Percentiles rank a stretch among this genome's conserved stretches.
Evolutionary conservation across 23 red algal genomes (phyloP).

Genomic region (Gracilaria gracilis): DNA sequence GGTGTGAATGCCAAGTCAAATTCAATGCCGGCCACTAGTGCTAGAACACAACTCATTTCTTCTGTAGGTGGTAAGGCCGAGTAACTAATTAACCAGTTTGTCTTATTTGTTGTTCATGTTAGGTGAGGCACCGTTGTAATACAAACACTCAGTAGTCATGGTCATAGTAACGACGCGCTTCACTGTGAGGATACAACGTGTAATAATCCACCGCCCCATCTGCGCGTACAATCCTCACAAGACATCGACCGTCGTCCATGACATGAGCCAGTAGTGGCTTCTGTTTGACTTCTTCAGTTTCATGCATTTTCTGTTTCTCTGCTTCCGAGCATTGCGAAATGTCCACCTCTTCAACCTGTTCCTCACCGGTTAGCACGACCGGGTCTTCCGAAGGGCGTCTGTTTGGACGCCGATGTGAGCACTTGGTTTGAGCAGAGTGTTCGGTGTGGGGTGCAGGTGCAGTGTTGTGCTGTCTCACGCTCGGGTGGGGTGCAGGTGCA

Average conservation of each 20-base stretch:
- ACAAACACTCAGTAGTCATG: too few relatives aligned
- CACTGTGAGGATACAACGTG: slow-evolving; percentile 6
- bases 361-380: slow-evolving; percentile 4
- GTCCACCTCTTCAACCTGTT: slow-evolving; percentile 15
- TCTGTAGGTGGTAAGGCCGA: not conserved
- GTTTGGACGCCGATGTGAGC: not conserved
- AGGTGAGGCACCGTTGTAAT: too few relatives aligned
- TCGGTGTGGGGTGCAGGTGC: not conserved
- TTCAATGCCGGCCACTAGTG: slow-evolving; percentile 1
- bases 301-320: not conserved
- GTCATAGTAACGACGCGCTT: not conserved
- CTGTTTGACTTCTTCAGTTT: not conserved
- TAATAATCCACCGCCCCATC: slow-evolving; percentile 33
- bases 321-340: slow-evolving; percentile 23
- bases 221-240: slow-evolving; percentile 37
- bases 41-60: not conserved
- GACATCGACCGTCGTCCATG: slow-evolving; percentile 28
- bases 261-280: slow-evolving; percentile 9
- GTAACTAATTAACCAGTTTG: not conserved
- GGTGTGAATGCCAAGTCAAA: not conserved
- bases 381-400: not conserved
- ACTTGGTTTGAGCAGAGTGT: not conserved
- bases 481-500: too few relatives aligned
- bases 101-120: not conserved
- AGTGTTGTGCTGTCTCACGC: too few relatives aligned